A percentile compares a stretch with the other conserved stretches of the same genome.
These are phyloP conservation scores for Cryptomeria japonica DNA, from an alignment of 75 land plant genomes.

Conservation along the genomic window DNA sequence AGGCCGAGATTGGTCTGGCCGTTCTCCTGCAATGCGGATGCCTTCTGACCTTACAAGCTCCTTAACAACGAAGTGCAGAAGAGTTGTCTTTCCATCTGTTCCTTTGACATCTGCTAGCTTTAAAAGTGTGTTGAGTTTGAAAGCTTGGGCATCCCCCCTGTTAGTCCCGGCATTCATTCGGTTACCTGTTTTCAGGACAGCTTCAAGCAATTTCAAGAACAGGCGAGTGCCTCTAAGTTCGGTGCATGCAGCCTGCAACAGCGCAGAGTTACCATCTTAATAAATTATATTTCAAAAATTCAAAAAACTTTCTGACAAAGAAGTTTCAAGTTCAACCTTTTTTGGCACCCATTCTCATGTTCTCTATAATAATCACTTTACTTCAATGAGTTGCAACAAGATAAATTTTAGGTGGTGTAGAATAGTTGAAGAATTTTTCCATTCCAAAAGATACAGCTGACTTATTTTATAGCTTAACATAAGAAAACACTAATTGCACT, in stretches of 20 bases:
- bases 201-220: slow-evolving; percentile 43
- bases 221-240: slow-evolving; percentile 39
- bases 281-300: neutral
- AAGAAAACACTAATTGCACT: no score
- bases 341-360: neutral
- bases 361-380: neutral
- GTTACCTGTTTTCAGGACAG: slow-evolving; percentile 50
- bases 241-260: slow-evolving; percentile 42
- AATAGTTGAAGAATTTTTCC: no score
- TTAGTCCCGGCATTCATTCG: slow-evolving; percentile 45
- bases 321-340: neutral
- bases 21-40: slow-evolving; percentile 12
- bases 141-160: slow-evolving; percentile 55
- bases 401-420: no score
- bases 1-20: neutral
- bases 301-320: neutral
- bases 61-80: slow-evolving; percentile 51
- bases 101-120: slow-evolving; percentile 56
- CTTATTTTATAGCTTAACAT: no score
- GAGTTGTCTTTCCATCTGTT: slow-evolving; percentile 49
- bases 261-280: neutral
- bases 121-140: slow-evolving; percentile 46
- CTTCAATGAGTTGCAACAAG: neutral
- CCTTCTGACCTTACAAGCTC: slow-evolving; percentile 39
- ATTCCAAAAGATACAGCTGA: no score